phyloP scores from a whole-genome alignment of 2,329 filamentous ascomycete genomes.

The Cercospora sp. region DNA sequence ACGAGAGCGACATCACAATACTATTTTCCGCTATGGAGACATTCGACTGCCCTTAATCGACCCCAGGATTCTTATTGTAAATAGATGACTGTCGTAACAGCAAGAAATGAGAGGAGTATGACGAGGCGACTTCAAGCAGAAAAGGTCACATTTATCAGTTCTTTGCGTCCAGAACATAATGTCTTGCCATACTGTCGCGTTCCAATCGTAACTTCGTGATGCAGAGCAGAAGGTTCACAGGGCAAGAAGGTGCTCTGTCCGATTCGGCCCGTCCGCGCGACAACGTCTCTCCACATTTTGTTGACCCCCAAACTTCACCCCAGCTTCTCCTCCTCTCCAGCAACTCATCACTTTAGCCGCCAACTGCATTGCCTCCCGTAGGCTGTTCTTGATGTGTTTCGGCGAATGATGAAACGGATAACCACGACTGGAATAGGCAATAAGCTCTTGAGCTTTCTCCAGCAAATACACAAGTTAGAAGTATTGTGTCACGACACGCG shows the following conservation, averaged over 20 bases:
- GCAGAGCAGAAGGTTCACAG: not conserved
- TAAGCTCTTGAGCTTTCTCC: not conserved
- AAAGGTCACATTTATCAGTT: no score
- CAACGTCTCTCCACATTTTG: not conserved
- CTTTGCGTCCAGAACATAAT: no score
- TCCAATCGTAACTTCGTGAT: not conserved
- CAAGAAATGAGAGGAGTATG: not conserved
- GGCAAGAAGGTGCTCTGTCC: not conserved
- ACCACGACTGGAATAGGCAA: not conserved
- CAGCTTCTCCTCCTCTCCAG: not conserved
- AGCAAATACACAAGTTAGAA: no score
- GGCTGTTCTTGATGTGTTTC: not conserved
- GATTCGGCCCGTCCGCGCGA: not conserved
- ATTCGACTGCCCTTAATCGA: not conserved
- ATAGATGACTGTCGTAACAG: not conserved
- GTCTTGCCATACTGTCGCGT: no score
- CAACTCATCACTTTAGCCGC: not conserved
- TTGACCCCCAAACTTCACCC: constrained; percentile 4
- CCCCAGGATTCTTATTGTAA: not conserved
- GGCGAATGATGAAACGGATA: not conserved
- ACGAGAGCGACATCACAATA: constrained; percentile 14
- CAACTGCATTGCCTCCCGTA: no score
- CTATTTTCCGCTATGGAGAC: not conserved
- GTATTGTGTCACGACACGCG: no score
- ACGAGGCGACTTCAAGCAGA: not conserved